Base-by-base conservation (phyloP, 1,284 basidiomycete genomes). In the Sporisorium reilianum region DNA sequence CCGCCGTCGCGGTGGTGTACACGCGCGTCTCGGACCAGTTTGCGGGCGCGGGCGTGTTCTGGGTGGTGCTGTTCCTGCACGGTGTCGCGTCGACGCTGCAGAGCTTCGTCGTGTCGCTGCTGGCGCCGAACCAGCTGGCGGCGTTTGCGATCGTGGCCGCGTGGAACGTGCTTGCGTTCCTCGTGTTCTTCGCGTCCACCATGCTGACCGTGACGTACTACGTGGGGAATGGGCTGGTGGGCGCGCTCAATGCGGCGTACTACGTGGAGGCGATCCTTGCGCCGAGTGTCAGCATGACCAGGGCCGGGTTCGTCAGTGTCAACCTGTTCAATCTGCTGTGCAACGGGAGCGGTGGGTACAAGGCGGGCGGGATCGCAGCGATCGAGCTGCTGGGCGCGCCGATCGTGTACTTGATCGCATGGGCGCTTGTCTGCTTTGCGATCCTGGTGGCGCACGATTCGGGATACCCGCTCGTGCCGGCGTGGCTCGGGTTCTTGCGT, bases 261-360 rank as follows among this genome's bases (percentile, higher is more conserved):
- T 90, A 93, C 81, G 92, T 90, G 76, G 90, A 90, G 0, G 82
- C 91, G 40, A 90, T 91, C 0, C 61, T 92, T 2, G 82, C 90
- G 22, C 89, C 91, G 1, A 91, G 92, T 8, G 89, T 93, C 9
- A 89, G 89, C 3, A 91, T 89, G 78, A 87, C 90, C 42, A 88
- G 92, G 46, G 90, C 91, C 0, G 88, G 89, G 1, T 87, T 93
- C 32, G 88, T 93, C 14, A 91, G 91, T 0, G 87, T 92, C 78
- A 93, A 93, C 81, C 83, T 92, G 2, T 93, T 93, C 84, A 90
- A 89, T 7, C 86, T 93, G 18, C 88, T 92, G 0, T 93, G 92
- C 78, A 85, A 90, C 66, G 90, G 90, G 9, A 84, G 87, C 0
- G 86, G 87, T 9, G 85, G 87, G 0, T 87, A 89, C 36, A 88